A percentile compares a stretch with the other conserved stretches of the same genome.
phyloP scores from a whole-genome alignment of 306 rosid species.

The Mimosa pudica region DNA sequence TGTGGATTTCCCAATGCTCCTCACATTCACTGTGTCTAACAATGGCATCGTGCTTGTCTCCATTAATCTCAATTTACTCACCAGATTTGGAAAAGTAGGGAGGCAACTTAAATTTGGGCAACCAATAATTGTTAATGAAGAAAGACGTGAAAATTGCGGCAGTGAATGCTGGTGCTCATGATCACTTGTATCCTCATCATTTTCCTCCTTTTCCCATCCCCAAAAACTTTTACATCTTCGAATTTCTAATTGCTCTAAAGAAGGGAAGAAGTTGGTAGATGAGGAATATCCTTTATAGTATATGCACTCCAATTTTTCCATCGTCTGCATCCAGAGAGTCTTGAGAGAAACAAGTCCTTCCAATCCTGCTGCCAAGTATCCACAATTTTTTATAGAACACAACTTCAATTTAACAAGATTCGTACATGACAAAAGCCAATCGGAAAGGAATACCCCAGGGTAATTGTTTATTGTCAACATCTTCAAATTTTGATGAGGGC shows the following conservation, averaged over 20 bases:
- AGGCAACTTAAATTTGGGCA: background rate
- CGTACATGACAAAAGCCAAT: background rate
- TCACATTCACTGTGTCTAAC: background rate
- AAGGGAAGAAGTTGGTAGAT: background rate
- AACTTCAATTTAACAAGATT: background rate
- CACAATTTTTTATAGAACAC: rapidly evolving
- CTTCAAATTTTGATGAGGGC: slow-evolving; percentile 4
- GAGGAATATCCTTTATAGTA: background rate
- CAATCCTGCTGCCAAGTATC: background rate
- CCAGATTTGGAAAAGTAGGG: background rate
- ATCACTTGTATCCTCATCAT: background rate
- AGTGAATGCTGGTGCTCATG: background rate
- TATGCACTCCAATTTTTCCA: no score
- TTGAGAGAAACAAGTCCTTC: background rate
- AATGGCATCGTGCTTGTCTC: background rate
- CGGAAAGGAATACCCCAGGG: background rate
- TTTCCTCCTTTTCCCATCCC: background rate
- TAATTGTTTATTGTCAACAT: rapidly evolving
- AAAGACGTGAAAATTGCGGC: background rate
- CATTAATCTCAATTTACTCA: background rate
- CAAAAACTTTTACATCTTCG: background rate
- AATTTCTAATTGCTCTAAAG: background rate
- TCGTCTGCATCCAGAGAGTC: rapidly evolving
- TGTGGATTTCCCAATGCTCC: background rate
- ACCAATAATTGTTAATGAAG: background rate